Conservation (phyloP, 2,329 filamentous ascomycete species). For the Cercospora brassicicola region DNA sequence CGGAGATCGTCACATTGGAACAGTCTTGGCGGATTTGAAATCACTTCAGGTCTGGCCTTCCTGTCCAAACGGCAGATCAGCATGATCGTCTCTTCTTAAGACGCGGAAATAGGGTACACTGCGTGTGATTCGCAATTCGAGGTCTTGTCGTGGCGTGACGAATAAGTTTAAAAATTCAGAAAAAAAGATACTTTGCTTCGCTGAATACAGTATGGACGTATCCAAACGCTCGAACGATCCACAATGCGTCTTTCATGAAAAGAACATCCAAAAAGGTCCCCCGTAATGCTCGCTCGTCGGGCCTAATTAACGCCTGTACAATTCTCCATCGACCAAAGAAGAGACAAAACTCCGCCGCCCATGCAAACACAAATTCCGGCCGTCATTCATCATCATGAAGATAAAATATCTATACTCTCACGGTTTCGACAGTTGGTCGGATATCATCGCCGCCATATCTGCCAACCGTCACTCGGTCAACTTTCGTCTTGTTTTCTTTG, state of each 20-base stretch:
- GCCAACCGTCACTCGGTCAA: constrained; percentile 52
- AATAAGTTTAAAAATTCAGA: neutral
- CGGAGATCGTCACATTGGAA: neutral
- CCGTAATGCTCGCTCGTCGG: neutral
- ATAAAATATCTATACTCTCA: constrained; percentile 5
- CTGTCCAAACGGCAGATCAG: neutral
- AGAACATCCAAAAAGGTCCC: neutral
- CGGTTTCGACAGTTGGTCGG: neutral
- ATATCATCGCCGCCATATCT: constrained; percentile 48
- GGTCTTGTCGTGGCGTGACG: neutral
- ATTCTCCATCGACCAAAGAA: neutral
- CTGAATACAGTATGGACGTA: neutral
- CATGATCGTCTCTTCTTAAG: neutral
- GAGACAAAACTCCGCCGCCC: neutral
- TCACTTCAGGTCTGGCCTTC: neutral
- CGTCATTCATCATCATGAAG: constrained; percentile 9
- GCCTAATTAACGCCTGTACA: neutral
- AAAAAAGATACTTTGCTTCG: neutral
- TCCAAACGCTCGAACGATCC: constrained; percentile 8
- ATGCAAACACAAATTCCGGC: constrained; percentile 8
- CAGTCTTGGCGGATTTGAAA: neutral
- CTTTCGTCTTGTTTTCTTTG: constrained; percentile 46
- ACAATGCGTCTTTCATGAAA: constrained; percentile 2
- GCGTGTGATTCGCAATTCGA: neutral
- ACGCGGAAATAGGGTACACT: neutral